Evolutionary conservation across 345 rosid species (phyloP).

Genomic region (Noccaea bulbosa): DNA sequence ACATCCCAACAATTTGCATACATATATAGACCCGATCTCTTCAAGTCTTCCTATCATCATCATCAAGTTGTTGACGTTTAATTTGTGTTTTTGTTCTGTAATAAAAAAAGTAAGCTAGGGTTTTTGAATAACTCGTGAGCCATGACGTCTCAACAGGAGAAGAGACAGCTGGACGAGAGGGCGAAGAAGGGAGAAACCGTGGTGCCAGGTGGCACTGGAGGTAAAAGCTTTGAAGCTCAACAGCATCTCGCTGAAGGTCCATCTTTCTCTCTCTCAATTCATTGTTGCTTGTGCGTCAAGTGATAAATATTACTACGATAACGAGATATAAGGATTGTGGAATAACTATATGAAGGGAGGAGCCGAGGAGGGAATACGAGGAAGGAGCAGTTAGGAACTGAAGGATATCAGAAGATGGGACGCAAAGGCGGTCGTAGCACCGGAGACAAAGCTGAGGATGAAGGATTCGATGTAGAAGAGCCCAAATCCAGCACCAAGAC

Average conservation of each 20-base stretch:
- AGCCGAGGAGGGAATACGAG: slow-evolving; percentile 63
- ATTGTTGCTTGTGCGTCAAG: neutral
- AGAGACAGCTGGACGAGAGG: slow-evolving; percentile 64
- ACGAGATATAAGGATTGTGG: neutral
- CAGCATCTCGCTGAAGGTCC: slow-evolving; percentile 84
- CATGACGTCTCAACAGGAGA: slow-evolving; percentile 58
- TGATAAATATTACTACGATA: neutral
- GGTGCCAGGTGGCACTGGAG: slow-evolving; percentile 83
- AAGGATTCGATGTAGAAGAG: slow-evolving; percentile 47
- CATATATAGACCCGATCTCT: slow-evolving; percentile 7
- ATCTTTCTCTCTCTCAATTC: neutral
- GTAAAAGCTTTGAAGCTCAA: slow-evolving; percentile 91
- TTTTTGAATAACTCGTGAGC: neutral
- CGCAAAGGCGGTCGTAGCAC: slow-evolving; percentile 56
- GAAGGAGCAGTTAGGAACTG: slow-evolving; percentile 61
- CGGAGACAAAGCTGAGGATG: slow-evolving; percentile 42
- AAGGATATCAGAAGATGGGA: slow-evolving; percentile 72
- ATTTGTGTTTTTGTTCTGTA: neutral
- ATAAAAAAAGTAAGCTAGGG: neutral
- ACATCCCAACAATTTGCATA: slow-evolving; percentile 9
- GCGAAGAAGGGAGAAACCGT: slow-evolving; percentile 81
- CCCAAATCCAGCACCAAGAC: slow-evolving; percentile 50
- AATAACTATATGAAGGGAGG: slow-evolving; percentile 50
- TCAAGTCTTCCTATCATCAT: slow-evolving; percentile 17
- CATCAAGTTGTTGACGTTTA: slow-evolving; percentile 9